These are phyloP conservation scores for Salix dunnii DNA, from an alignment of 345 rosid species.

Conservation along the genomic window DNA sequence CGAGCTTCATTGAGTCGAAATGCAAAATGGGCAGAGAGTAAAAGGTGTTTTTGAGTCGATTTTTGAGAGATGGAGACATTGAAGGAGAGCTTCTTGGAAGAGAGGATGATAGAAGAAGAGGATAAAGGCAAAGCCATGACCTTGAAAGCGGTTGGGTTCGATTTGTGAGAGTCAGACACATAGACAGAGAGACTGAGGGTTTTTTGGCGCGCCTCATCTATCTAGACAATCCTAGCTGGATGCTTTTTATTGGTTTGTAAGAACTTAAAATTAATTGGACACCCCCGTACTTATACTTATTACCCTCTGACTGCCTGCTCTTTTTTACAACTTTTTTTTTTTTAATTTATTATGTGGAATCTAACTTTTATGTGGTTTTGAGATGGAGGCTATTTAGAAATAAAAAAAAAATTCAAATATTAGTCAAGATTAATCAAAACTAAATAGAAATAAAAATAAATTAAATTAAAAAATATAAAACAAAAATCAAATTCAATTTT, in stretches of 20 bases:
- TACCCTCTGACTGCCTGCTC: too few species aligned
- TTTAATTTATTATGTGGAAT: too few species aligned
- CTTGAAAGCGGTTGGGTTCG: too few species aligned
- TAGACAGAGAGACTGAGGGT: neutral
- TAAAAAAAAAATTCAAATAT: too few species aligned
- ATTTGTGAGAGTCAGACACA: neutral
- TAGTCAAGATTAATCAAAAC: too few species aligned
- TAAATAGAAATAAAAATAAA: too few species aligned
- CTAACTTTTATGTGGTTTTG: too few species aligned
- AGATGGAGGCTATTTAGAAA: too few species aligned
- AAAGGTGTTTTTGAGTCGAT: constrained; percentile 19
- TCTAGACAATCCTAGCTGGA: constrained; percentile 24
- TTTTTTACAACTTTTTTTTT: neutral
- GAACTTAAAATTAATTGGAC: too few species aligned
- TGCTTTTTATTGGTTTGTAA: constrained; percentile 18
- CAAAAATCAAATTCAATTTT: too few species aligned
- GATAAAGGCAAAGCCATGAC: constrained; percentile 53
- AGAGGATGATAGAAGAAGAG: constrained; percentile 38
- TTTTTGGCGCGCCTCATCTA: constrained; percentile 57
- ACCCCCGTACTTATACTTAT: too few species aligned
- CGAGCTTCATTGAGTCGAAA: constrained; percentile 19
- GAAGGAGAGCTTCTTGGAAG: constrained; percentile 17
- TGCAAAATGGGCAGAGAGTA: constrained; percentile 34
- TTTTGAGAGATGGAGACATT: constrained; percentile 19
- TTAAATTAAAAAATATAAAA: too few species aligned